These are phyloP conservation scores for Rugonectria rugulosa DNA, from an alignment of 2,329 filamentous ascomycete genomes.

Conservation along the genomic window DNA sequence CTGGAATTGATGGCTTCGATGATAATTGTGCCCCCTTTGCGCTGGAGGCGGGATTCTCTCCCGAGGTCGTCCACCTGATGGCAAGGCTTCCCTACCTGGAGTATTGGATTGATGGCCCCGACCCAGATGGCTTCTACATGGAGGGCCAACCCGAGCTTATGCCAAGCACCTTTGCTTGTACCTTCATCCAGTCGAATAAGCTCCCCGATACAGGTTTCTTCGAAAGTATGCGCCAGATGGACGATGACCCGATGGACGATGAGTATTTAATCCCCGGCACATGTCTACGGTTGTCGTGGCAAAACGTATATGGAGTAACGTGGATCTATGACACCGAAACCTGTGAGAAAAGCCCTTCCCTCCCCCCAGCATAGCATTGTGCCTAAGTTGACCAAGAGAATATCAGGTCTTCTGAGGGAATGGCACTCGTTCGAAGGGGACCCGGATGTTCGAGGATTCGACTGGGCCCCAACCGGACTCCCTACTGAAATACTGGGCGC, in stretches of 20 bases:
- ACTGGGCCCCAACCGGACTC: neutral
- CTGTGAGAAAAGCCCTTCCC: neutral
- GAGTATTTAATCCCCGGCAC: neutral
- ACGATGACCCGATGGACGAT: neutral
- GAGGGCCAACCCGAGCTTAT: neutral
- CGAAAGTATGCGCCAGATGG: neutral
- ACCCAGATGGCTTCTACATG: neutral
- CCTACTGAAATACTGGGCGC: slow-evolving; percentile 1
- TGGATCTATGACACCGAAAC: slow-evolving; percentile 7
- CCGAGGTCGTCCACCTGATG: neutral
- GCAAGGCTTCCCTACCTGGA: neutral
- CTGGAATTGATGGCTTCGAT: neutral
- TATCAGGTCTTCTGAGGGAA: neutral
- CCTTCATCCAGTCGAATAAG: neutral
- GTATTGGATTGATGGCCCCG: neutral
- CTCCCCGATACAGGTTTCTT: neutral
- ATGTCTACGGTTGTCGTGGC: neutral
- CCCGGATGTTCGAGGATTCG: neutral
- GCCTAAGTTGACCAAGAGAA: neutral
- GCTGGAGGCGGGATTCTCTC: neutral
- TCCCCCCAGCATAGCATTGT: neutral
- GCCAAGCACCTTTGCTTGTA: slow-evolving; percentile 1
- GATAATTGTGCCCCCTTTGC: neutral
- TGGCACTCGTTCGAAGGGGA: neutral
- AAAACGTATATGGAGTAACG: neutral